Percentiles rank a stretch among this genome's conserved stretches.
Evolutionary conservation across 805 yeast species (phyloP).

Genomic region (Candida germanica): DNA sequence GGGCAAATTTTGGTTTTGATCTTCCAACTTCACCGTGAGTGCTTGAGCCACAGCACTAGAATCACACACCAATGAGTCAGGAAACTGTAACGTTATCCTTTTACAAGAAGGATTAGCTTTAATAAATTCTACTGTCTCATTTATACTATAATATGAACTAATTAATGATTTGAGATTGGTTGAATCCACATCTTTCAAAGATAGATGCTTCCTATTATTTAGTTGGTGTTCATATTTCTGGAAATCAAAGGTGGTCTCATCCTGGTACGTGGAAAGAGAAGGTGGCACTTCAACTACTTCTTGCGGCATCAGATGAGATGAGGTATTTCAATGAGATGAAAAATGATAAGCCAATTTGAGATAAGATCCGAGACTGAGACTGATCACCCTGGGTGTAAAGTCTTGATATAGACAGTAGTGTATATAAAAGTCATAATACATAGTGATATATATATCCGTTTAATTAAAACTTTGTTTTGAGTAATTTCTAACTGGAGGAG

Average conservation of each 20-base stretch:
- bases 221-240: conserved; percentile 17
- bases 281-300: conserved; percentile 48
- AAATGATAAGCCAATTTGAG: background rate
- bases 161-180: conserved; percentile 26
- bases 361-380: too few relatives aligned
- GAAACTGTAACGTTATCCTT: conserved; percentile 82
- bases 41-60: conserved; percentile 31
- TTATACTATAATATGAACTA: conserved; percentile 53
- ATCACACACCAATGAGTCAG: conserved; percentile 76
- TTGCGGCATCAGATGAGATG: conserved; percentile 11
- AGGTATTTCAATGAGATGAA: background rate
- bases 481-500: conserved; percentile 14
- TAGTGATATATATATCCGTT: too few relatives aligned
- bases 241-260: conserved; percentile 48
- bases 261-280: conserved; percentile 70
- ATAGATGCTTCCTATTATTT: conserved; percentile 24
- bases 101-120: conserved; percentile 28
- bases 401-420: too few relatives aligned
- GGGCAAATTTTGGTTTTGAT: too few relatives aligned
- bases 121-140: conserved; percentile 43
- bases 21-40: background rate
- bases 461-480: background rate
- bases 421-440: too few relatives aligned
- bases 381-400: too few relatives aligned
- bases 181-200: conserved; percentile 8